Conservation (phyloP, 2,329 filamentous ascomycete genomes). For the Rhynchosporium secalis region DNA sequence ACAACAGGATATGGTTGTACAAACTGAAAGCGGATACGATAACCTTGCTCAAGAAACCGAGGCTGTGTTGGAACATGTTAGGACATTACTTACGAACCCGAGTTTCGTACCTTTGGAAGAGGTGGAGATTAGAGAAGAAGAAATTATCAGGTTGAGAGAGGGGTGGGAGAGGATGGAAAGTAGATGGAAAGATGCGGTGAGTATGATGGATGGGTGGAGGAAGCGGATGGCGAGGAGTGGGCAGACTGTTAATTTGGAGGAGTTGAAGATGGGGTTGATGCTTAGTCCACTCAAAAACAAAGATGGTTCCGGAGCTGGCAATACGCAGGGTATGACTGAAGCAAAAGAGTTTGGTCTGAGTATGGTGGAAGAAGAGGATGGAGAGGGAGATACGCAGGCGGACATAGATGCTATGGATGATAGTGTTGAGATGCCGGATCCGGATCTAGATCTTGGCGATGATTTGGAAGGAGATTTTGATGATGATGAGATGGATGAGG, state of each 20-base stretch:
- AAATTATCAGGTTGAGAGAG: slow-evolving; percentile 78
- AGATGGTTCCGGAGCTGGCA: slow-evolving; percentile 45
- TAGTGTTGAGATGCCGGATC: slow-evolving; percentile 24
- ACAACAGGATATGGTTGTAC: slow-evolving; percentile 28
- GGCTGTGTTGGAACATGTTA: slow-evolving; percentile 74
- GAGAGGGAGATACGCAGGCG: slow-evolving; percentile 39
- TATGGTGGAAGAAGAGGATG: slow-evolving; percentile 29
- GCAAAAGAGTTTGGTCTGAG: slow-evolving; percentile 28
- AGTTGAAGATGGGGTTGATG: slow-evolving; percentile 66
- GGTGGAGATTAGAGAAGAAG: slow-evolving; percentile 86
- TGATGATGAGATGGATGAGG: slow-evolving; percentile 28
- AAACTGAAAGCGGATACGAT: slow-evolving; percentile 52
- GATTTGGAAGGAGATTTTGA: slow-evolving; percentile 33
- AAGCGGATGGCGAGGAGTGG: slow-evolving; percentile 73
- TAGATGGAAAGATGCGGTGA: slow-evolving; percentile 85
- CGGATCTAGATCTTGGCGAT: slow-evolving; percentile 21
- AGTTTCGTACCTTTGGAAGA: slow-evolving; percentile 96
- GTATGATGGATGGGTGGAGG: slow-evolving; percentile 90
- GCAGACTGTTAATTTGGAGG: slow-evolving; percentile 67
- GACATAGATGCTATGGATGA: slow-evolving; percentile 41
- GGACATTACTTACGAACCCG: slow-evolving; percentile 85
- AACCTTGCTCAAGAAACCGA: slow-evolving; percentile 72
- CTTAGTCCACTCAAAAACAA: slow-evolving; percentile 59
- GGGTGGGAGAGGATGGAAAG: slow-evolving; percentile 94
- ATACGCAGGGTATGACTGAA: slow-evolving; percentile 23